Evolutionary conservation across 2,329 filamentous ascomycete species (phyloP).

Genomic region (Didymella segeticola): DNA sequence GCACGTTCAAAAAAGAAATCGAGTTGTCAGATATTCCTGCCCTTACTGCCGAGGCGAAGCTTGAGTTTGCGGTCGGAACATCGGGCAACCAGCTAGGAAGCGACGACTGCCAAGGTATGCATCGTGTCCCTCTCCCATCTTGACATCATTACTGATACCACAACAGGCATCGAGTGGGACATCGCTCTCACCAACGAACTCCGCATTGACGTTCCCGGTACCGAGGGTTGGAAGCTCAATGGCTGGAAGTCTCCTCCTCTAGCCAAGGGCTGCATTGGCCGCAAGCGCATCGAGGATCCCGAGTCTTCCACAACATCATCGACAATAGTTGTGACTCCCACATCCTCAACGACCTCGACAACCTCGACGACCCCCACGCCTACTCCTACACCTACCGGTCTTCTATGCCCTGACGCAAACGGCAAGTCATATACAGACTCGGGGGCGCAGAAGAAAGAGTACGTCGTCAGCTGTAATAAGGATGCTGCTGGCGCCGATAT

Average conservation of each 20-base stretch:
- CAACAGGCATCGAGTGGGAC: slow-evolving; percentile 16
- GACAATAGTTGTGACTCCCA: not conserved
- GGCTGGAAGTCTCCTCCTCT: slow-evolving; percentile 8
- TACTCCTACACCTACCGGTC: slow-evolving; percentile 2
- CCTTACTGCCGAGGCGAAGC: slow-evolving; percentile 13
- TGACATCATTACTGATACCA: no score
- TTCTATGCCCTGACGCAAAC: slow-evolving; percentile 1
- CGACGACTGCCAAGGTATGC: slow-evolving; percentile 10
- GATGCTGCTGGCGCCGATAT: slow-evolving; percentile 5
- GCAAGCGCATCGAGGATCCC: slow-evolving; percentile 1
- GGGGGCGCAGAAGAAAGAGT: slow-evolving; percentile 3
- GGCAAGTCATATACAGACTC: slow-evolving; percentile 7
- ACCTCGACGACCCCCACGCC: not conserved
- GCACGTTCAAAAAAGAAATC: slow-evolving; percentile 9
- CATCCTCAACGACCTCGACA: not conserved
- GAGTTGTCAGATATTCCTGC: slow-evolving; percentile 13
- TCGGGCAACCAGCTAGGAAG: slow-evolving; percentile 9
- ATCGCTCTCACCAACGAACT: slow-evolving; percentile 13
- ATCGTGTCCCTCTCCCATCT: no score
- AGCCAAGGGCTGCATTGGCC: slow-evolving; percentile 13
- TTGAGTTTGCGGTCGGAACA: slow-evolving; percentile 12
- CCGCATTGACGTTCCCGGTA: slow-evolving; percentile 8
- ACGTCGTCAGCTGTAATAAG: slow-evolving; percentile 6
- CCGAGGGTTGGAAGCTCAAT: slow-evolving; percentile 7
- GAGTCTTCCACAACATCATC: not conserved